Evolutionary conservation across 1,139 yeast genomes (phyloP), one percentile per base, ranked within the genome.

Genomic region (Maudiozyma humilis): DNA sequence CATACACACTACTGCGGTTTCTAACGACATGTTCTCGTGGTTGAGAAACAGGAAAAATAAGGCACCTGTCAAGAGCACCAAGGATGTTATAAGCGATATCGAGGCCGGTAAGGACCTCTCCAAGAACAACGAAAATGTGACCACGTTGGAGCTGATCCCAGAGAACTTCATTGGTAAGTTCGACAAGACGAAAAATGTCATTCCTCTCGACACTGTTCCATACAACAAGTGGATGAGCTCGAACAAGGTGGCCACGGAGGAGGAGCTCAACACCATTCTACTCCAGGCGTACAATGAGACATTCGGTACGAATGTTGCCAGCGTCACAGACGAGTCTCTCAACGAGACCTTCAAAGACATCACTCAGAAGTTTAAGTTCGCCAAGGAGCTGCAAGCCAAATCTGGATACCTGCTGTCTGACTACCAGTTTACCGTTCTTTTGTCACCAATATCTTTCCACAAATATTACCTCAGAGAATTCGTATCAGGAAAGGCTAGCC

Each of bases 401-500:
- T 75, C 86, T 46, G 84, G 89, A 7, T 68, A 81, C 44, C 70
- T 76, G 33, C 71, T 88, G 19, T 81, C 84, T 32, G 96, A 88
- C 62, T 70, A 70, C 46, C 65, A 72, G 36, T 62, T 86, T 20
- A 68, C 86, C 2, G 66, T 68, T 46, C 57, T 81, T 10, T 71
- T 68, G 48, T 68, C 72, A 13, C 73, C 79, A 18, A 56, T 58
- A 2, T 69, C 66, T 20, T 69, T 85, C 42, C 67, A 68, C 47
- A 51, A 62, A 0, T 77, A 74, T 50, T 70, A 79, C 45, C 54
- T 62, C 27, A 52, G 61, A 8, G 64, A 72, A 38, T 69, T 82
- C 8, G 66, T 73, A 30, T 75, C 76, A 31, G 65, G 68, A 13
- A 64, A 61, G 42, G 65, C 50, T 10, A 50, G 47, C 8, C 53